These are phyloP conservation scores for Pythium sukuiense DNA, from an alignment of 352 stramenopile species.

Conservation along the genomic window DNA sequence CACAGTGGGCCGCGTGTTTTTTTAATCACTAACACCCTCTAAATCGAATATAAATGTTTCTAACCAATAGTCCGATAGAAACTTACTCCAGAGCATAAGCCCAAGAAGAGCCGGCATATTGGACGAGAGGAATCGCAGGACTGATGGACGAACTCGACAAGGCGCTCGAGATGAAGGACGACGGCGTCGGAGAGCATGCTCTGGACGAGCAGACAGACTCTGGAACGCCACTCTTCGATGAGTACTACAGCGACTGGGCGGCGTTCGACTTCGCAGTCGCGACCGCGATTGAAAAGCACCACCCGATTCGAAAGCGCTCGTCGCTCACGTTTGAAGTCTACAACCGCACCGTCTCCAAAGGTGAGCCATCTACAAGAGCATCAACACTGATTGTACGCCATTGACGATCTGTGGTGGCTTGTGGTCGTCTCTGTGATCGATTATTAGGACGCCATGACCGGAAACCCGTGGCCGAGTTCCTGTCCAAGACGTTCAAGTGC, in stretches of 20 bases:
- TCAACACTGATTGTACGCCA: no score
- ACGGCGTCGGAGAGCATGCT: background rate
- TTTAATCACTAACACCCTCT: background rate
- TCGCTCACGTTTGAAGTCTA: slow-evolving; percentile 85
- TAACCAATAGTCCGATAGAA: slow-evolving; percentile 1
- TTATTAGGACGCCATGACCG: slow-evolving; percentile 59
- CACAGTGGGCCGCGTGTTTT: background rate
- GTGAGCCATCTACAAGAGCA: background rate
- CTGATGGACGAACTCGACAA: slow-evolving; percentile 25
- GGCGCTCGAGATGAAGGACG: slow-evolving; percentile 24
- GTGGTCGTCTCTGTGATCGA: background rate
- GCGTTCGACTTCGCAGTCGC: slow-evolving; percentile 65
- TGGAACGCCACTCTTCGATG: slow-evolving; percentile 53
- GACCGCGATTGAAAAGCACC: slow-evolving; percentile 56
- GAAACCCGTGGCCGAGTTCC: slow-evolving; percentile 68
- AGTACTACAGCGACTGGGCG: slow-evolving; percentile 78
- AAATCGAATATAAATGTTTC: background rate
- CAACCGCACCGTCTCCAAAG: slow-evolving; percentile 86
- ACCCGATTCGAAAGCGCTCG: slow-evolving; percentile 82
- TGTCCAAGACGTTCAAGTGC: slow-evolving; percentile 86
- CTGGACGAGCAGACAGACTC: background rate
- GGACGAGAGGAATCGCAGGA: background rate
- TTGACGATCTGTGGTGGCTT: background rate
- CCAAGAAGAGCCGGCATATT: background rate
- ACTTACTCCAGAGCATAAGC: background rate